Conservation (phyloP, 2,329 filamentous ascomycete genomes). For the Triangularia verruculosa region DNA sequence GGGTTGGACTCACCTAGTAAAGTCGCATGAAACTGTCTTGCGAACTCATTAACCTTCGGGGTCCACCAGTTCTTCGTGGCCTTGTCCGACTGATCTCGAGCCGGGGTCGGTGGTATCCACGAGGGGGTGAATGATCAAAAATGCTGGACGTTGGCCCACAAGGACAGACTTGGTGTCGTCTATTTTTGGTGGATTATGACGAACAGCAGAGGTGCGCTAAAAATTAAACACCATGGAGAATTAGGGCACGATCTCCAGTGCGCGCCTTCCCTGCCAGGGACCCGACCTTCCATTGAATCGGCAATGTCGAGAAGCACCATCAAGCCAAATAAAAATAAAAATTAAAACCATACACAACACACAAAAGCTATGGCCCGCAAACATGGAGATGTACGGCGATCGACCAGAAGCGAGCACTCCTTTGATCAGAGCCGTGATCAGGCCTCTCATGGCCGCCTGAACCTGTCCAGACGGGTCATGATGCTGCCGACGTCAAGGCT, state of each 20-base stretch:
- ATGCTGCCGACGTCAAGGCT: neutral
- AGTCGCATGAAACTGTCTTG: conserved; percentile 1
- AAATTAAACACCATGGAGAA: neutral
- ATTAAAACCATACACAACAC: neutral
- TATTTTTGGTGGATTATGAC: conserved; percentile 4
- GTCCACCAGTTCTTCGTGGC: neutral
- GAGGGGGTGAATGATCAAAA: neutral
- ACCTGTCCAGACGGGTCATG: neutral
- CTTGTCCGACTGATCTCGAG: neutral
- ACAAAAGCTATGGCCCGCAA: neutral
- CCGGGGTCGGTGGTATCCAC: neutral
- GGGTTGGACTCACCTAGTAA: neutral
- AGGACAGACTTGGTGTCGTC: neutral
- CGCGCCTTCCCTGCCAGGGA: too few species aligned
- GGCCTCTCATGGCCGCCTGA: neutral
- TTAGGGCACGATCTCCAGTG: too few species aligned
- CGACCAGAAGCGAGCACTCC: neutral
- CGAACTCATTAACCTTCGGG: neutral
- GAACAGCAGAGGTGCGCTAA: neutral
- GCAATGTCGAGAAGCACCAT: too few species aligned
- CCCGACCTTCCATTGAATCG: too few species aligned
- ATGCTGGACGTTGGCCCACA: neutral
- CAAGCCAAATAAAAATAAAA: neutral
- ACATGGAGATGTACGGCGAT: neutral
- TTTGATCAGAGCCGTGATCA: neutral